A percentile compares a stretch with the other conserved stretches of the same genome.
These are phyloP conservation scores for Phlebiopsis gigantea DNA, from an alignment of 768 basidiomycete genomes.

Conservation along the genomic window DNA sequence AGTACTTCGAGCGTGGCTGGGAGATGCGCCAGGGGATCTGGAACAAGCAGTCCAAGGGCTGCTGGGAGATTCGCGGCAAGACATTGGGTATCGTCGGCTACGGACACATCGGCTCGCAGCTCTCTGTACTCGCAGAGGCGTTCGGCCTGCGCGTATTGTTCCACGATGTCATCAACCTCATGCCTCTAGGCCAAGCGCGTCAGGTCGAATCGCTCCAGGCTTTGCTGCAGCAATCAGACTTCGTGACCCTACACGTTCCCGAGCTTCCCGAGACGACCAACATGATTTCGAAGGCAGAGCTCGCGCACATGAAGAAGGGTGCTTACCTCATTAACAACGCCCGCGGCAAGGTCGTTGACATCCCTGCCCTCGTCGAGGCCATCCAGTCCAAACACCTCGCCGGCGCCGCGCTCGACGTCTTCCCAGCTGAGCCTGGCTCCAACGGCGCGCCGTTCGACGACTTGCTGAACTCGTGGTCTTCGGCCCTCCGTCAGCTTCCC, in stretches of 20 bases:
- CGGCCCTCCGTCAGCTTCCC: conserved; percentile 63
- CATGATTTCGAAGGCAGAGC: conserved; percentile 76
- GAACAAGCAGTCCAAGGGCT: conserved; percentile 98
- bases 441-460: conserved; percentile 92
- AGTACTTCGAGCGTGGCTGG: conserved; percentile 81
- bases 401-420: conserved; percentile 91
- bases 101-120: conserved; percentile 96
- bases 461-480: conserved; percentile 81
- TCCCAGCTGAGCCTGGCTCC: conserved; percentile 85
- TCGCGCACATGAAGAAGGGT: conserved; percentile 91
- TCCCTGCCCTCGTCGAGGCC: conserved; percentile 80
- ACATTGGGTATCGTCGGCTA: conserved; percentile 97
- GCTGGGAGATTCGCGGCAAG: conserved; percentile 98
- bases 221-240: conserved; percentile 79
- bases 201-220: conserved; percentile 78
- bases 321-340: conserved; percentile 98
- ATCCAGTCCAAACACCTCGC: conserved; percentile 85
- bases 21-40: conserved; percentile 89
- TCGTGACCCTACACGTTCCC: conserved; percentile 94
- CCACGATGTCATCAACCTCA: conserved; percentile 92
- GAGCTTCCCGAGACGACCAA: conserved; percentile 94
- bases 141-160: conserved; percentile 96
- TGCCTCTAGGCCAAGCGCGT: conserved; percentile 92
- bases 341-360: conserved; percentile 92
- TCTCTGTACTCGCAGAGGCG: conserved; percentile 94